These are phyloP conservation scores for Phanerochaete sordida DNA, from an alignment of 768 basidiomycete genomes.

Conservation along the genomic window DNA sequence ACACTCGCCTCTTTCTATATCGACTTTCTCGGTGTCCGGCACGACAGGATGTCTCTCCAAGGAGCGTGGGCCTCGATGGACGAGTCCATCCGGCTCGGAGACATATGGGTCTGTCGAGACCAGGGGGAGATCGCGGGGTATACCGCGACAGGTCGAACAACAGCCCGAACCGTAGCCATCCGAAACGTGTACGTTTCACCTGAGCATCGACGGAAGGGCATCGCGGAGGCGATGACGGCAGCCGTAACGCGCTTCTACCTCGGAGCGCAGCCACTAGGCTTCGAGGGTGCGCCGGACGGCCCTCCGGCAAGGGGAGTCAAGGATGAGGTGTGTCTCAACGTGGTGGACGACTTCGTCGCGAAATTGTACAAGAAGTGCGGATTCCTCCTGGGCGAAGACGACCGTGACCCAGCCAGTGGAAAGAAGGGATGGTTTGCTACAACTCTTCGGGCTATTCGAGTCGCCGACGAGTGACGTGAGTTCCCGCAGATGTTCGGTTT, in stretches of 20 bases:
- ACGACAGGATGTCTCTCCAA: neutral
- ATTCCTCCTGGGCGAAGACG: slow-evolving; percentile 6
- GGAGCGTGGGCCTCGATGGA: neutral
- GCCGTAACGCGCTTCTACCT: slow-evolving; percentile 17
- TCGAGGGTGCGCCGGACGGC: slow-evolving; percentile 6
- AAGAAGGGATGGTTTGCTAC: slow-evolving; percentile 9
- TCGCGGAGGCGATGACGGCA: slow-evolving; percentile 16
- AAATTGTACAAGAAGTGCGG: slow-evolving; percentile 10
- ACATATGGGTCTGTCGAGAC: slow-evolving; percentile 8
- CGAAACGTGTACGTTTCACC: slow-evolving; percentile 17
- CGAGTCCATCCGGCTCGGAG: neutral
- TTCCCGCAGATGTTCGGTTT: neutral
- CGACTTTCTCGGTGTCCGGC: slow-evolving; percentile 4
- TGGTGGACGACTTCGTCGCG: neutral
- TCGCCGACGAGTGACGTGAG: neutral
- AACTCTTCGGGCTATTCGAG: neutral
- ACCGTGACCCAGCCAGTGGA: slow-evolving; percentile 3
- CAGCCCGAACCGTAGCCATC: slow-evolving; percentile 17
- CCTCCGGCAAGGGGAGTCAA: slow-evolving; percentile 7
- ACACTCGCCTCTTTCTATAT: slow-evolving; percentile 7
- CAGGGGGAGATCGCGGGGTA: slow-evolving; percentile 11
- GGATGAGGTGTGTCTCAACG: slow-evolving; percentile 12
- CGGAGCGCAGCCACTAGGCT: slow-evolving; percentile 11
- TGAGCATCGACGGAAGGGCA: slow-evolving; percentile 13
- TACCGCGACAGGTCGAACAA: slow-evolving; percentile 10